A percentile compares a stretch with the other conserved stretches of the same genome.
These are phyloP conservation scores for Tricholoma sp. DNA, from an alignment of 768 basidiomycete species.

Conservation along the genomic window DNA sequence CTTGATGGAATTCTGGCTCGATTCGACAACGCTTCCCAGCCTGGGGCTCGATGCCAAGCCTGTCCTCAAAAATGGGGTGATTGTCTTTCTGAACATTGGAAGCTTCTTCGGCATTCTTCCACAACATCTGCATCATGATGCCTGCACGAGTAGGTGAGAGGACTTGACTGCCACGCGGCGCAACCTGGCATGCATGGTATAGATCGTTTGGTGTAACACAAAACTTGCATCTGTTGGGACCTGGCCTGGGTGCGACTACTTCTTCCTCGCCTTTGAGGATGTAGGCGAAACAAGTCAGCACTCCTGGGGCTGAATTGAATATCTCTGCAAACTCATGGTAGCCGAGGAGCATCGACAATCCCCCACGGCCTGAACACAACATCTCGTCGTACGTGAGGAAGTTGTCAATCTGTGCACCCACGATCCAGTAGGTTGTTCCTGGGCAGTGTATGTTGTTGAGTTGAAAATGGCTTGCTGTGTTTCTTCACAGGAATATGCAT, in stretches of 20 bases:
- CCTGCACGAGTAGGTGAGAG: not conserved
- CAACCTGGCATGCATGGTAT: not conserved
- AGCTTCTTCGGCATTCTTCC: not conserved
- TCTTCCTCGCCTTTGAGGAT: not conserved
- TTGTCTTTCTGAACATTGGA: not conserved
- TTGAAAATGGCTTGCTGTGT: not conserved
- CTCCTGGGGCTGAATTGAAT: not conserved
- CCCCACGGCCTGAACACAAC: not conserved
- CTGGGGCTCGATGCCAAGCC: too few species aligned
- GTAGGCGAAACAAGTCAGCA: not conserved
- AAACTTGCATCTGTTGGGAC: not conserved
- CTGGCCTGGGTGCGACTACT: not conserved
- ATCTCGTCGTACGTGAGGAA: not conserved
- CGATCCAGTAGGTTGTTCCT: not conserved
- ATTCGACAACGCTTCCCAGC: too few species aligned
- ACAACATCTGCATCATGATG: not conserved
- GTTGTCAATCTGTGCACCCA: not conserved
- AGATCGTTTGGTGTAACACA: not conserved
- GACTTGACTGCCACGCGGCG: not conserved
- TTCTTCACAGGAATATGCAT: not conserved
- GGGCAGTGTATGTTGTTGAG: not conserved
- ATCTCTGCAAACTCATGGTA: not conserved
- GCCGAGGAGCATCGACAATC: too few species aligned
- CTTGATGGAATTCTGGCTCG: too few species aligned
- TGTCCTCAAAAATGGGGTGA: too few species aligned